These are phyloP conservation scores for Sordariomycetes sp. DNA, from an alignment of 2,329 filamentous ascomycete genomes.

Conservation along the genomic window DNA sequence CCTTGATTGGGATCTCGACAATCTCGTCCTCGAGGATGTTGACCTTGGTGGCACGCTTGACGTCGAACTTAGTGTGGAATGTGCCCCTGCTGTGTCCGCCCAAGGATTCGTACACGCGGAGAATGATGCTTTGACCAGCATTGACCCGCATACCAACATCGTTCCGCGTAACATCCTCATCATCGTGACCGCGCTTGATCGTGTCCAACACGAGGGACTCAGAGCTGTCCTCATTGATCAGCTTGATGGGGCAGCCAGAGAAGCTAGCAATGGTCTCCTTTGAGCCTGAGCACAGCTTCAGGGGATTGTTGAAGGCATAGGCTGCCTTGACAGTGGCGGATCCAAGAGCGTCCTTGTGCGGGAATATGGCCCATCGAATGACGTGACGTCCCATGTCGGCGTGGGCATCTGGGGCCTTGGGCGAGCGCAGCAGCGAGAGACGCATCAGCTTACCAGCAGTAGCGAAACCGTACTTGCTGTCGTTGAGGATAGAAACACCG, in stretches of 20 bases:
- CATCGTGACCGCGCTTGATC: slow-evolving; percentile 88
- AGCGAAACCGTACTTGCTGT: slow-evolving; percentile 93
- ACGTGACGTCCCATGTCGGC: slow-evolving; percentile 88
- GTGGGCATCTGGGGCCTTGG: slow-evolving; percentile 87
- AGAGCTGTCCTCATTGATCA: slow-evolving; percentile 47
- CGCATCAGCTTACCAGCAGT: slow-evolving; percentile 85
- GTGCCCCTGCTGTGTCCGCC: slow-evolving; percentile 70
- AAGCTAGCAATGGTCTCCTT: slow-evolving; percentile 16
- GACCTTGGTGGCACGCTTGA: slow-evolving; percentile 71
- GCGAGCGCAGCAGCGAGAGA: slow-evolving; percentile 72
- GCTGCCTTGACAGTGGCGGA: slow-evolving; percentile 71
- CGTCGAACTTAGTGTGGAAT: slow-evolving; percentile 57
- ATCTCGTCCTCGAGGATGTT: slow-evolving; percentile 86
- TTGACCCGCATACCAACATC: slow-evolving; percentile 55
- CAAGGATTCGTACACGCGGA: slow-evolving; percentile 81
- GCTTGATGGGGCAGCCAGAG: slow-evolving; percentile 43
- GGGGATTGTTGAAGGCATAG: slow-evolving; percentile 82
- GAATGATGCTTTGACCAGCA: slow-evolving; percentile 68
- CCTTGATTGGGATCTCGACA: slow-evolving; percentile 48
- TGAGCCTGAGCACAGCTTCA: slow-evolving; percentile 28
- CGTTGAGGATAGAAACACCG: slow-evolving; percentile 87
- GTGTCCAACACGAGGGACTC: slow-evolving; percentile 72
- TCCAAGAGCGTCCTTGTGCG: slow-evolving; percentile 66
- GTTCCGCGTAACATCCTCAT: slow-evolving; percentile 59
- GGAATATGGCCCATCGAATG: slow-evolving; percentile 86